These are phyloP conservation scores for Trichosporon coremiiforme DNA, from an alignment of 1,284 basidiomycete genomes.

Conservation along the genomic window DNA sequence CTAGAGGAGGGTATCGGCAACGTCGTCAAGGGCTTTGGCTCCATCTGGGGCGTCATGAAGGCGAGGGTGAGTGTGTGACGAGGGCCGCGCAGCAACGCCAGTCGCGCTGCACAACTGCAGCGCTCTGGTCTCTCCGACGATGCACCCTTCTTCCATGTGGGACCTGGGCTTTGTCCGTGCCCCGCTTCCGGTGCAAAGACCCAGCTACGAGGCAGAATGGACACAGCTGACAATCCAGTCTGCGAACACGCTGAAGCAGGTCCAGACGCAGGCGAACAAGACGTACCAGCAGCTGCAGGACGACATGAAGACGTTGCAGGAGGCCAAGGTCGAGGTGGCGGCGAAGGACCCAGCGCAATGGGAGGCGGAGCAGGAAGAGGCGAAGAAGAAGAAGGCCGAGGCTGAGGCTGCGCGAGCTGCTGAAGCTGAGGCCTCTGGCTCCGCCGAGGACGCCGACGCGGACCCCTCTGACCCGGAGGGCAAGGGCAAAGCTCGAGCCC, in stretches of 20 bases:
- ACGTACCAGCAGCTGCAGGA: slow-evolving; percentile 81
- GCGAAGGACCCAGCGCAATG: slow-evolving; percentile 44
- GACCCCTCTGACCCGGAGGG: slow-evolving; percentile 32
- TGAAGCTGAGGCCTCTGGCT: no score
- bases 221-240: slow-evolving; percentile 62
- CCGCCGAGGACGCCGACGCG: no score
- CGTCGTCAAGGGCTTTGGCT: slow-evolving; percentile 74
- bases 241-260: slow-evolving; percentile 68
- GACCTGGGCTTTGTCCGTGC: no score
- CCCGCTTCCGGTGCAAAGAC: no score
- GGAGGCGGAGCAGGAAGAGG: slow-evolving; percentile 39
- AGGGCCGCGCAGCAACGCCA: background rate
- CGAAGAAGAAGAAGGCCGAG: slow-evolving; percentile 28
- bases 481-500: slow-evolving; percentile 42
- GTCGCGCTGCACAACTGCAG: no score
- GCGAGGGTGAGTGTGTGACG: slow-evolving; percentile 68
- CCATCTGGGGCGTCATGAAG: slow-evolving; percentile 83
- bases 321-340: slow-evolving; percentile 51
- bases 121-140: no score
- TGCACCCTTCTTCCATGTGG: no score
- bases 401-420: slow-evolving; percentile 25
- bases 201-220: background rate
- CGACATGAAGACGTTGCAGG: slow-evolving; percentile 62
- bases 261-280: slow-evolving; percentile 73
- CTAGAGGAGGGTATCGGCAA: slow-evolving; percentile 84